Base-by-base conservation (phyloP, 345 rosid genomes). In the Rhizophora mangle region DNA sequence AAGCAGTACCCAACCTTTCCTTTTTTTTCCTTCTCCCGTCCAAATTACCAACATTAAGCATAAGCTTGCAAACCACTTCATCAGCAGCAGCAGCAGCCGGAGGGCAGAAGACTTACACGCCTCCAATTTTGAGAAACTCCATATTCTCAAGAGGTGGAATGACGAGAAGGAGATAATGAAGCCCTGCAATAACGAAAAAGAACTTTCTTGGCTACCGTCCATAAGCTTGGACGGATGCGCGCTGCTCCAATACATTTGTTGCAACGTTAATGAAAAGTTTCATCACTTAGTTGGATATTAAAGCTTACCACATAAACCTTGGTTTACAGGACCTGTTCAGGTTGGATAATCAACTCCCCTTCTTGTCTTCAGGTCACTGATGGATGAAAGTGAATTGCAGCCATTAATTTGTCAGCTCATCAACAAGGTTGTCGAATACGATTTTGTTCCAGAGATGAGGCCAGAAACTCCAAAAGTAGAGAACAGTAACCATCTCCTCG, bases 141-240 rank as follows among this genome's bases (percentile, higher is more conserved):
- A 22, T 27, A 4, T 10, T 20, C 26, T 65, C 29, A 51, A 53
- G 26, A 31, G 8, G 13, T 29, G 73, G 39, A 70, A 70, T 47
- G 4, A 43, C 49, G 59, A 21, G 0, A 32, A 62, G 19, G 51
- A 61, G 19, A 57, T 52, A 5, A 22, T 67, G 20, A 1, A 39
- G n/a, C 8, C 6, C 3, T 65, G 27, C 4, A n/a, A 27, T 7
- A 2, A 70, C 8, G 49, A 74, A 26, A 3, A 43, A 3, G 16
- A 62, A 2, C 70, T 79, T 13, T 8, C 74, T 13, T 52, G 67
- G 76, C 72, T 75, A 65, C 51, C 75, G 31, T 49, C 75, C 19
- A 63, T 24, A 24, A 24, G 24, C 24, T 24, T 79, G 22, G 80
- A 77, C 37, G 76, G 76, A 0, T 68, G 71, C 26, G 67, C 76